A percentile compares a stretch with the other conserved stretches of the same genome.
phyloP scores from a whole-genome alignment of 371 early-diverging fungal genomes.

The Rhizopus delemar region DNA sequence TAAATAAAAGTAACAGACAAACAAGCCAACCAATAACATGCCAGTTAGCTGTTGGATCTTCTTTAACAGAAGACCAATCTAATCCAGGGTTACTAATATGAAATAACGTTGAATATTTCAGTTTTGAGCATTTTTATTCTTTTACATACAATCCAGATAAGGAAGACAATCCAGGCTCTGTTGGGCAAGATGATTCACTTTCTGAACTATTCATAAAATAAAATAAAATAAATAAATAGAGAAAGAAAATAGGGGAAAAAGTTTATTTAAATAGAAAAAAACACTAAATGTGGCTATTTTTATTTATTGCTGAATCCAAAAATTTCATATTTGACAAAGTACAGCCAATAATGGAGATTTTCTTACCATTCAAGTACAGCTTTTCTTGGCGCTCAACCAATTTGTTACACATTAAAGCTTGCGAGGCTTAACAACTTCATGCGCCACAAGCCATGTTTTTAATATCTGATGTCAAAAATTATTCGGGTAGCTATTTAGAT shows the following conservation, averaged over 20 bases:
- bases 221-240: slow-evolving; percentile 12
- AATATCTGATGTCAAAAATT: no score
- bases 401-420: no score
- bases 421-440: no score
- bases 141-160: slow-evolving; percentile 24
- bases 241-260: neutral
- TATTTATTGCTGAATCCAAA: no score
- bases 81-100: slow-evolving; percentile 18
- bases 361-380: no score
- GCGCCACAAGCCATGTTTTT: no score
- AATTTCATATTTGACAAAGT: no score
- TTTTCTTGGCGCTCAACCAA: no score
- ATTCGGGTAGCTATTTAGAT: no score
- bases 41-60: slow-evolving; percentile 35
- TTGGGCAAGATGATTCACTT: slow-evolving; percentile 19
- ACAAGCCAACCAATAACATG: slow-evolving; percentile 53
- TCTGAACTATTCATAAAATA: slow-evolving; percentile 1
- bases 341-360: no score
- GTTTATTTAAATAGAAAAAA: no score
- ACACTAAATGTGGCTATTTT: no score
- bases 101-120: neutral
- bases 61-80: slow-evolving; percentile 21
- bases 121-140: neutral
- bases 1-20: slow-evolving; percentile 31
- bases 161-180: slow-evolving; percentile 18